Base-by-base conservation (phyloP, 441 rosid species). In the Biscutella laevigata region DNA sequence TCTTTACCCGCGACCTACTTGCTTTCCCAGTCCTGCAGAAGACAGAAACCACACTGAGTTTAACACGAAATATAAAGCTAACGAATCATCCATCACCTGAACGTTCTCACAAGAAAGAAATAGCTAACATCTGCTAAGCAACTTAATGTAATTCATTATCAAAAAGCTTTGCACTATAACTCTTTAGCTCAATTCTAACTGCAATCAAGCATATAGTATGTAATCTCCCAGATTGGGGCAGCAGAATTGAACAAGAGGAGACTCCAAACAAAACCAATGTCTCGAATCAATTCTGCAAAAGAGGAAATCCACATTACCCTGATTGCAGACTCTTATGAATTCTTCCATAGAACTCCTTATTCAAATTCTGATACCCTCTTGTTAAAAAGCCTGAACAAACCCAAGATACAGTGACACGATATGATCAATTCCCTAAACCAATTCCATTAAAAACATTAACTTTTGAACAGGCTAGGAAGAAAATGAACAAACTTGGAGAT, bases 281-380 rank as follows among this genome's bases (percentile, higher is more conserved):
- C 34, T 45, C 1, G 1, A 28, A 36, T 36, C 54, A 45, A 12
- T 29, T 29, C 10, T 0, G 5, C 0, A 2, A 41, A 43, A 9
- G 20, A 35, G 1, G 46, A 19, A 46, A 46, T 7, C 43, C 6
- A 4, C 57, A 58, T 73, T 74, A 86, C 97, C 95, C 67, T 71
- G 74, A 66, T 5, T 67, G 79, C 38, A 86, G 77, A 75, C 86
- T 86, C 79, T 76, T 78, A 28, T 67, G 77, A 59, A 79, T 76
- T 67, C 76, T 81, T 28, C 83, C 68, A 69, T 65, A 82, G 53
- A 90, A 79, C 48, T 90, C 88, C 59, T 81, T 83, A 22, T 60
- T 81, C 69, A 74, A 26, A 61, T 77, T 82, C 63, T 86, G 88
- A 55, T 75, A 63, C 54, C 74, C 80, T 29, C 50, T 62, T 30